Base-by-base conservation (phyloP, 345 rosid genomes). In the Rubroshorea leprosula region DNA sequence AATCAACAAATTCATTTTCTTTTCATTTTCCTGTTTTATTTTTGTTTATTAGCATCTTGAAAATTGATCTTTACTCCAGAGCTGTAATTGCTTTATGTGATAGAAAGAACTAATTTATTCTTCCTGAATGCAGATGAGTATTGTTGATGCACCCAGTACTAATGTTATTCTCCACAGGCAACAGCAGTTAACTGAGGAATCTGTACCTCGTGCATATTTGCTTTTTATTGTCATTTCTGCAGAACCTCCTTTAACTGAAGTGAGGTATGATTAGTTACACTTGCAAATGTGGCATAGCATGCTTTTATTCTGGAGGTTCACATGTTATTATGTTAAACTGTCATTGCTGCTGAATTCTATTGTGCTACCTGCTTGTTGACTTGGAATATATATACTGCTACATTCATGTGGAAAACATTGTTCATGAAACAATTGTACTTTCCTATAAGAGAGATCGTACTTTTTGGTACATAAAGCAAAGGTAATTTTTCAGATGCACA, bases 91-190 rank as follows among this genome's bases (percentile, higher is more conserved):
- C 22, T 45, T 47, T 55, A 59, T 44, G 6, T 41, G 56, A 49
- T 66, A 51, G 38, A 35, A 66, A 46, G 64, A 49, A 64, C 54
- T 59, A 59, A 47, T 50, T 50, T 45, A 43, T 51, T 64, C 21
- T 57, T 38, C 29, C 68, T 73, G 63, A 21, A 63, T 68, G 64
- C 92, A 93, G 99, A 85, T 93, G 76, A 83, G 67, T 57, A 85
- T 93, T 51, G 96, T 89, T 55, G 94, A 93, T 70, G 89, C 99
- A 16, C 97, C 97, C 26, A 96, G 96, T 62, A 93, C 96, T 55
- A 93, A 93, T 78, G 99, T 89, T 63, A 89, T 93, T 74, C 96
- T 93, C 54, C 91, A 86, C 78, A 79, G 99, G 72, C 97, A 93
- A 68, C 97, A 93, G 54, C 83, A 89, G 49, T 83, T 93, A 16